Evolutionary conservation across 2,329 filamentous ascomycete species (phyloP).

Genomic region (Scytalidium sp.): DNA sequence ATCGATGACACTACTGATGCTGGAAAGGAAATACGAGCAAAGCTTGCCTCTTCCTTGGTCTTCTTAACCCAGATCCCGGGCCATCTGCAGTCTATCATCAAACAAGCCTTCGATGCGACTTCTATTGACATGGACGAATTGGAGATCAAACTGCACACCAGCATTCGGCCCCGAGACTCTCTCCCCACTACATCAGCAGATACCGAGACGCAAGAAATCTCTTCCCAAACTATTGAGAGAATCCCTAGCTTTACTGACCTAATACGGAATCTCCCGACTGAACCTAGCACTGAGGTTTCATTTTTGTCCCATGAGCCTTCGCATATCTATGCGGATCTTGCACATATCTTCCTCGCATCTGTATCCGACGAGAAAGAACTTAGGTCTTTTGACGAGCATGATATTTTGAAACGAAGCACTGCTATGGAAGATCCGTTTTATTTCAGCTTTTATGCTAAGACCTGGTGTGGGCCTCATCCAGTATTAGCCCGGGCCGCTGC

Average conservation of each 20-base stretch:
- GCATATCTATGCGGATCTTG: conserved; percentile 56
- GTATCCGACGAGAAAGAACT: conserved; percentile 41
- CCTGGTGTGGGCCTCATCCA: conserved; percentile 72
- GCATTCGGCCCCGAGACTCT: conserved; percentile 57
- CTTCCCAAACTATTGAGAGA: conserved; percentile 15
- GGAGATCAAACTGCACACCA: conserved; percentile 71
- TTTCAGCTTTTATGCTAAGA: conserved; percentile 70
- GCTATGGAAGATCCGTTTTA: conserved; percentile 63
- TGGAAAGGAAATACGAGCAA: conserved; percentile 55
- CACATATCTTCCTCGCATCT: conserved; percentile 54
- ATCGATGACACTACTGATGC: conserved; percentile 52
- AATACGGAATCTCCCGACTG: conserved; percentile 23
- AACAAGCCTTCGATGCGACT: conserved; percentile 62
- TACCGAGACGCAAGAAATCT: conserved; percentile 44
- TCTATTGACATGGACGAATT: conserved; percentile 71
- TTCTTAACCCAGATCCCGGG: conserved; percentile 58
- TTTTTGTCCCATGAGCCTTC: conserved; percentile 51
- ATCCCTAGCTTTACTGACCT: conserved; percentile 27
- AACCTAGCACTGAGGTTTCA: conserved; percentile 38
- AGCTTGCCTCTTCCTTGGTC: conserved; percentile 66
- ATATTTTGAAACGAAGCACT: conserved; percentile 50
- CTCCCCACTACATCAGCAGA: conserved; percentile 49
- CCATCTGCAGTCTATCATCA: conserved; percentile 60
- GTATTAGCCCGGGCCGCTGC: conserved; percentile 67
- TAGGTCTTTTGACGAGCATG: conserved; percentile 40